A percentile compares a stretch with the other conserved stretches of the same genome.
These are phyloP conservation scores for Funneliformis mosseae DNA, from an alignment of 192 early-diverging fungal species.

Conservation along the genomic window DNA sequence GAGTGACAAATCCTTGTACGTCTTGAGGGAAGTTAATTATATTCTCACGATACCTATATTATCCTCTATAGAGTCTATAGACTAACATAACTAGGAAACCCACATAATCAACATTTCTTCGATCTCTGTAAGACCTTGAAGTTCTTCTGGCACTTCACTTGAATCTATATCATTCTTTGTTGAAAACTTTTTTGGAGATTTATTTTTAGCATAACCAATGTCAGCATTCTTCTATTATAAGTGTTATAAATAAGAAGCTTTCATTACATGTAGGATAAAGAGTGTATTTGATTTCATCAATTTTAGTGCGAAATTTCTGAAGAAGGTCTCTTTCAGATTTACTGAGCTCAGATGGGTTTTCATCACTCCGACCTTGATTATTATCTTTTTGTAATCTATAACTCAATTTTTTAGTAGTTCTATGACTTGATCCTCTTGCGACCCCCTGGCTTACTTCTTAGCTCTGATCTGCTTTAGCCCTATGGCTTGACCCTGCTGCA, in stretches of 20 bases:
- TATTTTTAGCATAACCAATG: not conserved
- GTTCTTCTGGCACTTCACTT: not conserved
- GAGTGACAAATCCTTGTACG: no score
- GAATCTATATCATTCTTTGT: not conserved
- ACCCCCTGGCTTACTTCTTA: no score
- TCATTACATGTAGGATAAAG: conserved; percentile 1
- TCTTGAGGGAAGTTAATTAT: conserved; percentile 5
- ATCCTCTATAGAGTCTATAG: not conserved
- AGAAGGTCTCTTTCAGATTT: no score
- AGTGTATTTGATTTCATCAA: not conserved
- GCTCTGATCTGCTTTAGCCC: no score
- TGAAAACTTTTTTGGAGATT: not conserved
- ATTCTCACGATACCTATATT: not conserved
- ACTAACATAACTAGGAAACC: not conserved
- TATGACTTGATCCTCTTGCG: no score
- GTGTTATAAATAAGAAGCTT: not conserved
- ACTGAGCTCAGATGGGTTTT: no score
- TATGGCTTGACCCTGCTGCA: no score
- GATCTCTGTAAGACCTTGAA: not conserved
- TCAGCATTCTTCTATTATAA: not conserved
- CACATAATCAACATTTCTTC: not conserved
- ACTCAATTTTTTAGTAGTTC: no score
- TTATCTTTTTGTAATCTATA: no score
- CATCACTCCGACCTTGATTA: no score
- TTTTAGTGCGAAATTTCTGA: not conserved